phyloP scores from a whole-genome alignment of 225 moss, liverwort and hornwort species.

The Sphagnum tenellum region DNA sequence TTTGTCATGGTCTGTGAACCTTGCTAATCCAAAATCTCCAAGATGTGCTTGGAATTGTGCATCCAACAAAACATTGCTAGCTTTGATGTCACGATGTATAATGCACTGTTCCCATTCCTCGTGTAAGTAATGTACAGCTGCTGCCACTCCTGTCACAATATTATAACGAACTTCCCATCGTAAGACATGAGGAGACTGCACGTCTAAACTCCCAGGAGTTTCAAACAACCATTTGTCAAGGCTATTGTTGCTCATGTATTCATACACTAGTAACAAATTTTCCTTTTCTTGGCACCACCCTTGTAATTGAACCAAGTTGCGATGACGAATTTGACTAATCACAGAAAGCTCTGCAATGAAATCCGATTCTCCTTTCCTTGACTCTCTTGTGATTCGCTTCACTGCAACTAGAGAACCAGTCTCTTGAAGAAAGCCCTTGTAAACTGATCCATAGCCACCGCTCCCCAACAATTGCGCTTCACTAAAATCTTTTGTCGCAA shows the following conservation, averaged over 20 bases:
- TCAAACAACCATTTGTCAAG: constrained; percentile 24
- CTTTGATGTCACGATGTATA: constrained; percentile 61
- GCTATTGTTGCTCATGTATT: constrained; percentile 23
- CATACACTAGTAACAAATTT: constrained; percentile 25
- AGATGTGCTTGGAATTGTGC: constrained; percentile 30
- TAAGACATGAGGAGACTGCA: not conserved
- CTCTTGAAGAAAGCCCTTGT: constrained; percentile 23
- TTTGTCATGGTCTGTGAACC: constrained; percentile 47
- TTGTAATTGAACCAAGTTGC: constrained; percentile 26
- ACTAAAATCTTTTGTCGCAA: constrained; percentile 36
- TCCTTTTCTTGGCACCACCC: constrained; percentile 37
- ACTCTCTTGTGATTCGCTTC: constrained; percentile 15
- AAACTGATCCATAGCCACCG: constrained; percentile 3
- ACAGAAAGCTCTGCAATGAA: constrained; percentile 21
- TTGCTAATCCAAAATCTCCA: constrained; percentile 54
- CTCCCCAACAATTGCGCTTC: constrained; percentile 18
- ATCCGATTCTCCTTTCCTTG: constrained; percentile 21
- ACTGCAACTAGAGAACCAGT: constrained; percentile 20
- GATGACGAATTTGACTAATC: constrained; percentile 32
- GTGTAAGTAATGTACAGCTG: constrained; percentile 52
- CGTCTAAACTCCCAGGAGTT: too few relatives aligned
- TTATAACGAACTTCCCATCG: constrained; percentile 14
- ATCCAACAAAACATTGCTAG: constrained; percentile 67
- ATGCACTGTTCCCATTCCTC: constrained; percentile 72
- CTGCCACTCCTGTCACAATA: constrained; percentile 43